Evolutionary conservation across 2,329 filamentous ascomycete genomes (phyloP), one percentile per base, ranked within the genome.

Genomic region (Exophiala bonariae): DNA sequence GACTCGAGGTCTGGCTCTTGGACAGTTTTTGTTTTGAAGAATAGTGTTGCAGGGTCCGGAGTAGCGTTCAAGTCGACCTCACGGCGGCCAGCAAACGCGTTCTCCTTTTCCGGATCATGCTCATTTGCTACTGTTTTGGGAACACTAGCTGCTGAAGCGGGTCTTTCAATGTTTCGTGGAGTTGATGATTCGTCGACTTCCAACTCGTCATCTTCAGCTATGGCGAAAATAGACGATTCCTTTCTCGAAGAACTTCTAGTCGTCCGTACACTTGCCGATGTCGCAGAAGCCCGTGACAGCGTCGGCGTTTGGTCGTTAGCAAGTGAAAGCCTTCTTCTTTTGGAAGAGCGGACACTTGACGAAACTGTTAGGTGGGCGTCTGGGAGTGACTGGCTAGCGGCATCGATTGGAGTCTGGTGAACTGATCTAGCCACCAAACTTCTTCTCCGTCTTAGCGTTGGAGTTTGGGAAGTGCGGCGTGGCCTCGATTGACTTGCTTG

Each of bases 241-340:
- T 33, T 34, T 34, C 45, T 52, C n/a, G 23, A 13, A 4, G 46
- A 50, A 28, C 38, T 17, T 33, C 38, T 20, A 13, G n/a, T 41
- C 18, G 52, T 36, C 17, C 32, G 22, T 33, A 14, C 26, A 14
- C 36, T 11, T 13, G 10, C 19, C 11, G 30, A 16, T 9, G 17
- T 43, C 10, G 26, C 23, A 7, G 19, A 10, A 6, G 18, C 16
- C 4, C 23, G 10, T 23, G 18, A 23, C 26, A 39, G 41, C 10
- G 18, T 30, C 3, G 50, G 47, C 3, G 42, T 44, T 17, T 17
- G 22, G 6, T n/a, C n/a, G n/a, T 35, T n/a, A 13, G 38, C 17
- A 14, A 32, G 30, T 13, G 52, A 52, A 13, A 50, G 31, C 42
- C 49, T 38, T 36, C 53, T 51, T 35, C 53, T 48, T 43, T 56